phyloP scores from a whole-genome alignment of 371 early-diverging fungal genomes.

The Rhizomucor pusillus region DNA sequence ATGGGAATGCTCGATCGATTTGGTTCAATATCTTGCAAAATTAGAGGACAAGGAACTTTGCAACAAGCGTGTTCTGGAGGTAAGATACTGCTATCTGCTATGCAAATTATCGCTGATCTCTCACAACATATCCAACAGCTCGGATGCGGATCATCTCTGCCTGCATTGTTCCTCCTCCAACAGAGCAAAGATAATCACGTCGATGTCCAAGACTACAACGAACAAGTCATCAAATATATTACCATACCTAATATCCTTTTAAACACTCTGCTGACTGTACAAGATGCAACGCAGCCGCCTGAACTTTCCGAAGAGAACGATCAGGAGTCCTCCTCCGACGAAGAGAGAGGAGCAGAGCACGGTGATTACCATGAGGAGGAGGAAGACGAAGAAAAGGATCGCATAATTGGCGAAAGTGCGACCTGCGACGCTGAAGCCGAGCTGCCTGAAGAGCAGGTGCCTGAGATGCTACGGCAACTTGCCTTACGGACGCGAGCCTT shows the following conservation, averaged over 20 bases:
- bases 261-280: conserved; percentile 58
- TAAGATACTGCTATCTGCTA: conserved; percentile 15
- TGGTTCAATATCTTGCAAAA: conserved; percentile 66
- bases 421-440: conserved; percentile 54
- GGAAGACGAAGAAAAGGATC: conserved; percentile 50
- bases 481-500: conserved; percentile 53
- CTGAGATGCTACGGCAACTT: conserved; percentile 39
- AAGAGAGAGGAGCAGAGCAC: conserved; percentile 9
- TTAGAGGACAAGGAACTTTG: conserved; percentile 35
- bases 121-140: conserved; percentile 47
- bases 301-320: conserved; percentile 25
- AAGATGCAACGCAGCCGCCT: conserved; percentile 16
- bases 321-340: conserved; percentile 18
- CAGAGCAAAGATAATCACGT: conserved; percentile 53
- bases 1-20: conserved; percentile 92
- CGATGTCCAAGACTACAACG: conserved; percentile 92
- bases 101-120: not conserved
- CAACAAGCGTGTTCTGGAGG: conserved; percentile 65
- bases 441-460: conserved; percentile 34
- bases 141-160: conserved; percentile 91
- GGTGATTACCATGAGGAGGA: conserved; percentile 36
- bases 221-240: conserved; percentile 79
- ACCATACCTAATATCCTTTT: conserved; percentile 89
- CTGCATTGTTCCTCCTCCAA: conserved; percentile 73
- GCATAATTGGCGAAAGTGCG: conserved; percentile 39